Evolutionary conservation across 495 filamentous ascomycete genomes (phyloP).

Genomic region (Penicillium ucsense): DNA sequence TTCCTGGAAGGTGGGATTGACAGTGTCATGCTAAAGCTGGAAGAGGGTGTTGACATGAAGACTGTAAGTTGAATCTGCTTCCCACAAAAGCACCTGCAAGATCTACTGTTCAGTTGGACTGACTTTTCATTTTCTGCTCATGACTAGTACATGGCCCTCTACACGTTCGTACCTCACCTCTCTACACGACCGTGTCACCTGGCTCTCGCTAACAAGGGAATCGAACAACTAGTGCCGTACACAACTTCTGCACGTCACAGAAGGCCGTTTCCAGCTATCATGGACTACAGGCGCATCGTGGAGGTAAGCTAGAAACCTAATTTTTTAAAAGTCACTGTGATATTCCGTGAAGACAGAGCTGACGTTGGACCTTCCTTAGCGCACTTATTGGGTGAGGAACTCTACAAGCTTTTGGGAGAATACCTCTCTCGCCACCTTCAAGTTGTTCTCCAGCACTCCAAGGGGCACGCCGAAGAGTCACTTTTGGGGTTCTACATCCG

Average conservation of each 20-base stretch:
- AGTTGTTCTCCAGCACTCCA: conserved; percentile 55
- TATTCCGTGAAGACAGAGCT: not conserved
- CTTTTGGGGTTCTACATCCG: conserved; percentile 90
- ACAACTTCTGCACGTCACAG: conserved; percentile 98
- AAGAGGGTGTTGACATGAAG: conserved; percentile 85
- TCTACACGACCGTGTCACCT: not conserved
- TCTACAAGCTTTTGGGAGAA: conserved; percentile 80
- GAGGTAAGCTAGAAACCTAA: conserved; percentile 43
- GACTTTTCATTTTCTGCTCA: conserved; percentile 6
- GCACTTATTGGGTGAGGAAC: conserved; percentile 89
- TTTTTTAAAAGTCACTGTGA: not conserved
- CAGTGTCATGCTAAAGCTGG: conserved; percentile 84
- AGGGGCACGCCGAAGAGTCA: conserved; percentile 76
- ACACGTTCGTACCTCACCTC: conserved; percentile 57
- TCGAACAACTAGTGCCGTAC: conserved; percentile 58
- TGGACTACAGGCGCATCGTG: conserved; percentile 56
- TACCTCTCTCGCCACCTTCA: conserved; percentile 73
- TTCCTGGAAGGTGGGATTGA: conserved; percentile 82
- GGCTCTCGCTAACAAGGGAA: conserved; percentile 12
- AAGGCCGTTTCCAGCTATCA: conserved; percentile 61
- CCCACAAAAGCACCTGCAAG: no score
- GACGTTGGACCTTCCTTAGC: conserved; percentile 38
- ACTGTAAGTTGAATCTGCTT: conserved; percentile 46
- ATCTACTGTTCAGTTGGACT: not conserved
- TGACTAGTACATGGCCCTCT: conserved; percentile 86